Evolutionary conservation across 1,284 basidiomycete genomes (phyloP), one percentile per base, ranked within the genome.

Genomic region (Boletus mariae): DNA sequence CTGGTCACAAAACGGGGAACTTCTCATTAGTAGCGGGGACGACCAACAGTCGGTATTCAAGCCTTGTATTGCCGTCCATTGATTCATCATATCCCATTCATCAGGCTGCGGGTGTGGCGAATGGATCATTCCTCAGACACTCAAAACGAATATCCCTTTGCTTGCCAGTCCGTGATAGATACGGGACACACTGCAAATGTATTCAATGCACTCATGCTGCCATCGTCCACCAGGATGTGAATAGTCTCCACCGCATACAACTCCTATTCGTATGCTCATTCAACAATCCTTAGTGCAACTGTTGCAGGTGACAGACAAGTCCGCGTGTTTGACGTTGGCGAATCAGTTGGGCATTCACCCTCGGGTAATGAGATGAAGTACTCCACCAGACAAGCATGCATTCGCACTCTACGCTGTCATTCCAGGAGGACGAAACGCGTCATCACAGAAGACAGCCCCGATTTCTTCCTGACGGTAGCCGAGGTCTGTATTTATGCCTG

Each of bases 161-260:
- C 71, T 52, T 87, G 80, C 67, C 80, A 75, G 55, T 75, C 75
- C 38, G 80, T 82, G 55, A 85, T 94, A 54, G 66, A 78, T 12
- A 94, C 91, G 1, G 92, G 90, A 1, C 94, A 98, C 71, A 78
- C 75, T 28, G 83, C 80, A 15, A 97, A 97, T 66, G 94, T 98
- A 55, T 98, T 98, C 75, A 87, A 85, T 54, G 84, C 84, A 2
- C 85, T 91, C 51, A 90, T 91, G 78, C 76, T 96, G 1, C 92
- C 93, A 0, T 75, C 83, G 61, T 86, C 86, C 17, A 76, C 80
- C 37, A 75, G 82, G 56, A 83, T 86, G 84, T 86, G 61, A 71
- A 78, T 70, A 25, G 29, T 43, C 43, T 50, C 40, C 35, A 48
- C 26, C 23, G 7, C 15, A 13, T 41, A 5, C 32, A 20, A 29